Percentiles rank a stretch among this genome's conserved stretches.
phyloP scores from a whole-genome alignment of 108 stramenopile genomes.

The Discostella pseudostelligera region DNA sequence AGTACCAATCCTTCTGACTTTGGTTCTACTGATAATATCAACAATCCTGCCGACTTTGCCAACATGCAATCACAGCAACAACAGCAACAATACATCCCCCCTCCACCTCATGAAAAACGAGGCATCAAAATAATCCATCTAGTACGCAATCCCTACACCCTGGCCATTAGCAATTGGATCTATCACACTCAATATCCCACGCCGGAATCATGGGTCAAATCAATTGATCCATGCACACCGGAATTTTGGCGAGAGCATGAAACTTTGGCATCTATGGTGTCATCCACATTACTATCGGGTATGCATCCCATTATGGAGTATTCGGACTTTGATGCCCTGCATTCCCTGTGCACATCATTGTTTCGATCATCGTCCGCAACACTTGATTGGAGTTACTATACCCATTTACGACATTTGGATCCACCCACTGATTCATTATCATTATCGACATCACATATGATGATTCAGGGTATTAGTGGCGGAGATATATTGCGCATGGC shows the following conservation, averaged over 20 bases:
- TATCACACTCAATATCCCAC: constrained; percentile 37
- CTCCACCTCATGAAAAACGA: not conserved
- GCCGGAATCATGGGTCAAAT: constrained; percentile 29
- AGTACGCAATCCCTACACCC: constrained; percentile 28
- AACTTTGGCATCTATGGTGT: not conserved
- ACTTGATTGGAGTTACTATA: constrained; percentile 1
- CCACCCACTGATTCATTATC: constrained; percentile 11
- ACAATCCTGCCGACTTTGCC: not conserved
- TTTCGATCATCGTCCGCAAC: not conserved
- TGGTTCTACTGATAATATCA: not conserved
- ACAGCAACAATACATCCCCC: not conserved
- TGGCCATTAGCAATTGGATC: constrained; percentile 25
- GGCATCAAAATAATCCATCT: constrained; percentile 30
- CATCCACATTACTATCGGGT: not conserved
- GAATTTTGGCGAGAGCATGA: constrained; percentile 1
- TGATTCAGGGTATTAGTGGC: constrained; percentile 23
- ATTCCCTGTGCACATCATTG: not conserved
- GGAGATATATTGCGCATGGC: constrained; percentile 42
- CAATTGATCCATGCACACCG: constrained; percentile 19
- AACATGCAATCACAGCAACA: not conserved
- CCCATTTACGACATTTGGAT: constrained; percentile 1
- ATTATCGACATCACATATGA: constrained; percentile 33
- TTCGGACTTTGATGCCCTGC: constrained; percentile 1
- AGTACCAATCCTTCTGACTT: not conserved
- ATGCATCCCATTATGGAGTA: constrained; percentile 2